These are phyloP conservation scores for Selaginella moellendorffii DNA, from an alignment of 75 land plant species.

Conservation along the genomic window DNA sequence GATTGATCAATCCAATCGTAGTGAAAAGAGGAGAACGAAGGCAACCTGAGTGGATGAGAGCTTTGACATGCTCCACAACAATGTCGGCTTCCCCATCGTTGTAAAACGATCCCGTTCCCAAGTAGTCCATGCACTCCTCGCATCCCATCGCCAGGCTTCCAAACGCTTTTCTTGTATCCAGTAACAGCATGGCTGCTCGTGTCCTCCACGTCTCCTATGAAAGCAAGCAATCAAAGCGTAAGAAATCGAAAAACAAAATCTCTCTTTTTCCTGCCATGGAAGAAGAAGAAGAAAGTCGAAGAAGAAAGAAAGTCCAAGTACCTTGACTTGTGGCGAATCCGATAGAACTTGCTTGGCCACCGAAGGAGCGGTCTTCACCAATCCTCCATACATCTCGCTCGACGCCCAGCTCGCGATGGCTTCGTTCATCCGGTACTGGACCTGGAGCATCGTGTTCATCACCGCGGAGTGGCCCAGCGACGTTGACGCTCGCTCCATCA, in stretches of 20 bases:
- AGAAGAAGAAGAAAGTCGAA: too few species aligned
- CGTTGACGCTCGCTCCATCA: constrained; percentile 55
- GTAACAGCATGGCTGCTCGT: constrained; percentile 48
- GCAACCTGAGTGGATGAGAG: constrained; percentile 57
- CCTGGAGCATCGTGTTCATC: constrained; percentile 39
- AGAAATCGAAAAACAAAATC: too few species aligned
- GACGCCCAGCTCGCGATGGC: constrained; percentile 91
- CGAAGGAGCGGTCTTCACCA: constrained; percentile 41
- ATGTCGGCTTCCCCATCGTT: constrained; percentile 93
- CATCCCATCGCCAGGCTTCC: constrained; percentile 72
- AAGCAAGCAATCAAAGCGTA: too few species aligned
- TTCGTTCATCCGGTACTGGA: constrained; percentile 73
- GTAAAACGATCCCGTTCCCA: constrained; percentile 82
- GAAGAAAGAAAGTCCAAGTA: too few species aligned
- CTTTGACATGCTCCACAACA: constrained; percentile 62
- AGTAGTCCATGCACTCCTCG: constrained; percentile 71
- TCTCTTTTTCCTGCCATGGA: too few species aligned
- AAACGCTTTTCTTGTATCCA: constrained; percentile 74
- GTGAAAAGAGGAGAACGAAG: too few species aligned
- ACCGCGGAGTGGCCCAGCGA: constrained; percentile 23
- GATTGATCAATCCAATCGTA: too few species aligned
- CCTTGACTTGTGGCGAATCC: constrained; percentile 69
- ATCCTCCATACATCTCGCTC: constrained; percentile 66
- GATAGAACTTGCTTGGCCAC: constrained; percentile 58
- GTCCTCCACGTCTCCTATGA: constrained; percentile 57